Conservation (phyloP, 192 early-diverging fungal species). For the Entomortierella parvispora region DNA sequence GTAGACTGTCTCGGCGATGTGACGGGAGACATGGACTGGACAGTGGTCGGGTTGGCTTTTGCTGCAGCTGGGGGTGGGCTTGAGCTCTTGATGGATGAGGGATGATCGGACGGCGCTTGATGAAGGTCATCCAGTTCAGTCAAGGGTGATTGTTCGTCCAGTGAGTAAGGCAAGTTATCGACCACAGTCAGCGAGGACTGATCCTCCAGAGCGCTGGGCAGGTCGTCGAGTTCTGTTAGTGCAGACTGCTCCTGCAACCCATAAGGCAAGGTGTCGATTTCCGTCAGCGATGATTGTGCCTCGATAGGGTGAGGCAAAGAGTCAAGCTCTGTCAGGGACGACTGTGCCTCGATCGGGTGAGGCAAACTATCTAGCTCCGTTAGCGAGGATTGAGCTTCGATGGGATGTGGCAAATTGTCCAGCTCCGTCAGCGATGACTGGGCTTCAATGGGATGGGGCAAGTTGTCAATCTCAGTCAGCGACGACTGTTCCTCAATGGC, state of each 20-base stretch:
- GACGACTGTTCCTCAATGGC: conserved; percentile 41
- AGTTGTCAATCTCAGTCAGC: conserved; percentile 26
- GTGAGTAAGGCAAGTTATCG: not conserved
- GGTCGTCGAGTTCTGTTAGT: conserved; percentile 31
- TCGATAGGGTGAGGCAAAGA: conserved; percentile 26
- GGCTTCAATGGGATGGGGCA: not conserved
- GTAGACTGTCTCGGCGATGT: conserved; percentile 4
- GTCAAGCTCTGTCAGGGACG: conserved; percentile 30
- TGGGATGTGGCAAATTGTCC: conserved; percentile 10
- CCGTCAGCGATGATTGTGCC: conserved; percentile 33
- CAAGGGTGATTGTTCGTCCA: not conserved
- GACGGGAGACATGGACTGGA: not conserved
- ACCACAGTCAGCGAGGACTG: conserved; percentile 30
- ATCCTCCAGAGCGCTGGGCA: conserved; percentile 21
- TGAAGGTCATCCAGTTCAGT: not conserved
- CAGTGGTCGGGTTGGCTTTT: not conserved
- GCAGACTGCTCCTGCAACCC: conserved; percentile 34
- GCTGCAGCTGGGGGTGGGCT: not conserved
- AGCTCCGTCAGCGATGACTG: conserved; percentile 26
- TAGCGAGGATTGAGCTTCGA: conserved; percentile 10
- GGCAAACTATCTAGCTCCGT: conserved; percentile 35
- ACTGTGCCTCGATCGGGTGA: conserved; percentile 3
- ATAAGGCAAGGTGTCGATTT: conserved; percentile 30
- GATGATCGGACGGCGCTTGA: not conserved
- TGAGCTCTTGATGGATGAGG: not conserved